phyloP scores from a whole-genome alignment of 441 rosid species.

The Oxalis stricta region DNA sequence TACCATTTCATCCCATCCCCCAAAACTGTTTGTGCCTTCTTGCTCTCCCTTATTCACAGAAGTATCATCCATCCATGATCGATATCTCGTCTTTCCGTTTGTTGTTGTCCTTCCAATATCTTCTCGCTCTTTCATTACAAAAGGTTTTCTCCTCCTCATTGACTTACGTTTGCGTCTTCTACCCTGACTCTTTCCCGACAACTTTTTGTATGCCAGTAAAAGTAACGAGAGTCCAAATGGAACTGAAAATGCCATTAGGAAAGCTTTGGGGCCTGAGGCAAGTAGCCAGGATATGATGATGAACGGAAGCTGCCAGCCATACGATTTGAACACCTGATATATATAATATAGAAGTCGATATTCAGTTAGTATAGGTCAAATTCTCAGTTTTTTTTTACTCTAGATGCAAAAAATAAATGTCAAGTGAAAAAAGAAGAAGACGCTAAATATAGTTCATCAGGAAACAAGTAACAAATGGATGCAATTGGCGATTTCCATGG shows the following conservation, averaged over 20 bases:
- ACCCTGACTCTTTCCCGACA: slow-evolving; percentile 21
- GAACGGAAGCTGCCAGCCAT: slow-evolving; percentile 54
- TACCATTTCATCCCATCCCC: slow-evolving; percentile 79
- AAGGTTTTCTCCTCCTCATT: slow-evolving; percentile 19
- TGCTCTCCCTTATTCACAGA: slow-evolving; percentile 11
- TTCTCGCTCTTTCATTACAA: slow-evolving; percentile 6
- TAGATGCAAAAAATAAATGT: too few species aligned
- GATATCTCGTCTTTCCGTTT: slow-evolving; percentile 15
- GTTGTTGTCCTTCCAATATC: slow-evolving; percentile 11
- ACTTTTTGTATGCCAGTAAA: slow-evolving; percentile 29
- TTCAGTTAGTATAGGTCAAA: too few species aligned
- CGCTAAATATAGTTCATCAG: too few species aligned
- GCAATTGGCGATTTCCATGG: too few species aligned
- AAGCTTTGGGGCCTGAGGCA: slow-evolving; percentile 66
- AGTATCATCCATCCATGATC: slow-evolving; percentile 23
- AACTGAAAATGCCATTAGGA: slow-evolving; percentile 33
- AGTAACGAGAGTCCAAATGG: slow-evolving; percentile 34
- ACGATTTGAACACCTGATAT: slow-evolving; percentile 55
- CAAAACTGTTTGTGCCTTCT: slow-evolving; percentile 24
- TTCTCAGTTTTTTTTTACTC: too few species aligned
- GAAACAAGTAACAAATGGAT: too few species aligned
- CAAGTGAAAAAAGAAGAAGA: too few species aligned
- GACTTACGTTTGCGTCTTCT: slow-evolving; percentile 15
- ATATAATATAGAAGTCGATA: slow-evolving; percentile 11
- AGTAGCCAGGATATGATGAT: slow-evolving; percentile 34